These are phyloP conservation scores for Cryphonectria radicalis DNA, from an alignment of 2,329 filamentous ascomycete genomes.

Conservation along the genomic window DNA sequence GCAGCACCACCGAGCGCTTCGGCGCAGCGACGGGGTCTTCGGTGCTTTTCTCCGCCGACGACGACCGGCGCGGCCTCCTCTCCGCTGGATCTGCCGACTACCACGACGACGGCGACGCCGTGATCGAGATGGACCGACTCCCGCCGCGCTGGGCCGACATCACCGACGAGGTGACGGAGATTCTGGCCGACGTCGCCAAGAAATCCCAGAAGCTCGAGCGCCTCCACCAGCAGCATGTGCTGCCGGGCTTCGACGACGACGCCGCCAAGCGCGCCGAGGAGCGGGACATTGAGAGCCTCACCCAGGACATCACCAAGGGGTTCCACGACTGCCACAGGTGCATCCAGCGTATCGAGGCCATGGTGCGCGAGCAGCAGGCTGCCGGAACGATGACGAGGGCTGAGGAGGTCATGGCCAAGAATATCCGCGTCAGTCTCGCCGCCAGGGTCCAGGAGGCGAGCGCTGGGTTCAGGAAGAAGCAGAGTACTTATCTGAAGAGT, in stretches of 20 bases:
- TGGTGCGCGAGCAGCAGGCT: conserved; percentile 80
- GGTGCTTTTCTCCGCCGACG: conserved; percentile 58
- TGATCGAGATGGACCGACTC: conserved; percentile 97
- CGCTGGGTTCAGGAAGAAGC: conserved; percentile 93
- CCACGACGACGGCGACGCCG: conserved; percentile 85
- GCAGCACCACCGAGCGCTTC: conserved; percentile 60
- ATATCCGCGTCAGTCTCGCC: conserved; percentile 91
- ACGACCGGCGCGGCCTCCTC: conserved; percentile 76
- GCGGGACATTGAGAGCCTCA: conserved; percentile 85
- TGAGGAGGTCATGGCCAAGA: conserved; percentile 94
- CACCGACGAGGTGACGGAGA: conserved; percentile 88
- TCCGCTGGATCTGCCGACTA: conserved; percentile 76
- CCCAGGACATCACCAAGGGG: conserved; percentile 83
- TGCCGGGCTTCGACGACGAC: conserved; percentile 96
- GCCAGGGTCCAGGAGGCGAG: conserved; percentile 89
- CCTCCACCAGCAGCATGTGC: conserved; percentile 93
- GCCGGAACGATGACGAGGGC: conserved; percentile 74
- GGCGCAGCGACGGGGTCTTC: conserved; percentile 48
- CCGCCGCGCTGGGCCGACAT: conserved; percentile 96
- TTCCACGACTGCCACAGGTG: conserved; percentile 91
- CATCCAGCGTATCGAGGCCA: conserved; percentile 84
- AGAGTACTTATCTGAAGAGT: conserved; percentile 96
- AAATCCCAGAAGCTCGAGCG: conserved; percentile 87
- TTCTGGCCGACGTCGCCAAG: conserved; percentile 77
- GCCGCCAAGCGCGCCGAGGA: conserved; percentile 87